Conservation (phyloP, 2,329 filamentous ascomycete genomes). For the Xenoacremonium recifei region DNA sequence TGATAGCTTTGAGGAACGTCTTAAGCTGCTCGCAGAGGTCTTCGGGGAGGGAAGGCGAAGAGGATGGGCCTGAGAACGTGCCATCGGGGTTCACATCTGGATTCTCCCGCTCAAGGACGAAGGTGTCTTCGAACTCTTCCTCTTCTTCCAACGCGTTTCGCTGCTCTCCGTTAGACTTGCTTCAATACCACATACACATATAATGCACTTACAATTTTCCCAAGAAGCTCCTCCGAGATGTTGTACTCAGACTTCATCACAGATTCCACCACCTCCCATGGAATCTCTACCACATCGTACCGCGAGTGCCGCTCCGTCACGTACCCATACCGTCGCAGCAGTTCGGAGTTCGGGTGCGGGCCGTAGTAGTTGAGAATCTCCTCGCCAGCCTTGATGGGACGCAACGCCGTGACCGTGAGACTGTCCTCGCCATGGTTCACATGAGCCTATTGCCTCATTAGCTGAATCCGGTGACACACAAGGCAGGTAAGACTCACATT, state of each 20-base stretch:
- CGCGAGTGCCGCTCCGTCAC: slow-evolving; percentile 74
- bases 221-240: slow-evolving; percentile 36
- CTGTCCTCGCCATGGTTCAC: slow-evolving; percentile 52
- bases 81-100: slow-evolving; percentile 52
- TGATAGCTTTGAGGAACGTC: slow-evolving; percentile 46
- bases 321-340: slow-evolving; percentile 84
- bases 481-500: slow-evolving; percentile 57
- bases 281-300: slow-evolving; percentile 81
- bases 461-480: too few species aligned
- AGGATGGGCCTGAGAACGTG: slow-evolving; percentile 36
- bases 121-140: slow-evolving; percentile 71
- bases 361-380: slow-evolving; percentile 91
- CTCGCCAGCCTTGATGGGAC: slow-evolving; percentile 65
- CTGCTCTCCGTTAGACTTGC: slow-evolving; percentile 28
- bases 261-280: slow-evolving; percentile 56
- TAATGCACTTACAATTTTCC: slow-evolving; percentile 38
- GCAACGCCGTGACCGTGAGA: slow-evolving; percentile 70
- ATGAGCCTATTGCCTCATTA: slow-evolving; percentile 40
- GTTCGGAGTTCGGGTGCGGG: slow-evolving; percentile 75
- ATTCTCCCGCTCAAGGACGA: slow-evolving; percentile 62
- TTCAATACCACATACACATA: neutral
- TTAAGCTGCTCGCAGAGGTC: slow-evolving; percentile 54
- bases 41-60: slow-evolving; percentile 43
- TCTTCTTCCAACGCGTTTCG: slow-evolving; percentile 56
- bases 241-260: slow-evolving; percentile 40